Conservation (phyloP, 768 basidiomycete genomes). For the Suillus spraguei region DNA sequence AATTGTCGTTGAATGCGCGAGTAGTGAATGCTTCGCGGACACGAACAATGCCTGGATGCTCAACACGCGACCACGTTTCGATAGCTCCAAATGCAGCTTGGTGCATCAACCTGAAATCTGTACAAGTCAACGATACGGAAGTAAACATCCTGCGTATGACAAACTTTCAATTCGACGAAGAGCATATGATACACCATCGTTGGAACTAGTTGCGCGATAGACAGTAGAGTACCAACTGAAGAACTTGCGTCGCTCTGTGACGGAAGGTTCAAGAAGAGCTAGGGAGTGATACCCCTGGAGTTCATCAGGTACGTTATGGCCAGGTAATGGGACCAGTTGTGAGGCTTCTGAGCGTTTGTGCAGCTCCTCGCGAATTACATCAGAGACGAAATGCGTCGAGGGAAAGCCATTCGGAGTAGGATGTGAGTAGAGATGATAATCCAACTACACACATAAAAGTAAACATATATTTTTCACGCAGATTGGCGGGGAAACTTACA, state of each 20-base stretch:
- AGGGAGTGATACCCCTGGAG: slow-evolving; percentile 90
- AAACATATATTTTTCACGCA: slow-evolving; percentile 8
- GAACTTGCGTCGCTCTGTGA: slow-evolving; percentile 67
- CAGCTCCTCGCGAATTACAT: slow-evolving; percentile 65
- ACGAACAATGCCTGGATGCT: slow-evolving; percentile 83
- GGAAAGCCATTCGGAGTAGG: slow-evolving; percentile 59
- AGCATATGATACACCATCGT: slow-evolving; percentile 77
- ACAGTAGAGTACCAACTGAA: slow-evolving; percentile 83
- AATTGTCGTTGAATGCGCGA: slow-evolving; percentile 87
- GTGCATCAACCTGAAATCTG: slow-evolving; percentile 83
- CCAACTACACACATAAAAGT: slow-evolving; percentile 52
- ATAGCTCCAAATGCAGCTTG: slow-evolving; percentile 81
- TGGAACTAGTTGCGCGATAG: slow-evolving; percentile 77
- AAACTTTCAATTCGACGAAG: slow-evolving; percentile 88
- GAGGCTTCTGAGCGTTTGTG: slow-evolving; percentile 49
- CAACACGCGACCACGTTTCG: slow-evolving; percentile 83
- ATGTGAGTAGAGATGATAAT: slow-evolving; percentile 91
- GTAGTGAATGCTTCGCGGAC: slow-evolving; percentile 96
- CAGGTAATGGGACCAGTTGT: slow-evolving; percentile 39
- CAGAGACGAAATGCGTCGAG: slow-evolving; percentile 83
- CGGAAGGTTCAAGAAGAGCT: slow-evolving; percentile 67
- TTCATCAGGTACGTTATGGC: slow-evolving; percentile 76
- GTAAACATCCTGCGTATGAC: slow-evolving; percentile 14
- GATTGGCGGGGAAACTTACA: slow-evolving; percentile 41
- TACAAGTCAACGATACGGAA: slow-evolving; percentile 16